phyloP scores from a whole-genome alignment of 2,329 filamentous ascomycete genomes.

The Pyrenochaeta sp. region DNA sequence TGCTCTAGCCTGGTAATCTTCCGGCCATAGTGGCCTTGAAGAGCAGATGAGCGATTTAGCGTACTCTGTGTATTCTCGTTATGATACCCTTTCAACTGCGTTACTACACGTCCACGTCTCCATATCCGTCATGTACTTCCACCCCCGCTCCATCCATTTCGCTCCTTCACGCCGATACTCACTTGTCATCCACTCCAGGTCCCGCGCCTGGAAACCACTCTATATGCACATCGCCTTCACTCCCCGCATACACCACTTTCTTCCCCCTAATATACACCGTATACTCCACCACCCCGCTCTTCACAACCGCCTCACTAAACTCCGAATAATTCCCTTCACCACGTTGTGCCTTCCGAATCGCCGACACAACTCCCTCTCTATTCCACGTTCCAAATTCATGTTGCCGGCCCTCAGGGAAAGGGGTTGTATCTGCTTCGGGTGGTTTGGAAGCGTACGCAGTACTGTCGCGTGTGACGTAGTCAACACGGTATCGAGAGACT shows the following conservation, averaged over 20 bases:
- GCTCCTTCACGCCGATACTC: neutral
- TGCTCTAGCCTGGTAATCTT: neutral
- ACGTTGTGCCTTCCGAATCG: neutral
- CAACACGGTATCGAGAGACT: neutral
- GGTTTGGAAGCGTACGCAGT: neutral
- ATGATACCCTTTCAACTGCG: constrained; percentile 15
- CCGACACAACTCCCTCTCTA: neutral
- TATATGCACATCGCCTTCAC: neutral
- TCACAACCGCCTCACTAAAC: neutral
- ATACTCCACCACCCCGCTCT: neutral
- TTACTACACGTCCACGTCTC: neutral
- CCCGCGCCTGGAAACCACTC: neutral
- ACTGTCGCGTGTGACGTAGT: neutral
- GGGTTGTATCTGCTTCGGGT: neutral
- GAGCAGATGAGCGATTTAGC: neutral
- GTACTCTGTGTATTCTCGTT: constrained; percentile 1
- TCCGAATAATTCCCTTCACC: neutral
- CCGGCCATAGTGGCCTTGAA: neutral
- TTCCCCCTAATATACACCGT: neutral
- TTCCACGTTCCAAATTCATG: neutral
- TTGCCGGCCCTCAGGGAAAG: neutral
- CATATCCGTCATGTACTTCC: neutral
- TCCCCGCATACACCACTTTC: neutral
- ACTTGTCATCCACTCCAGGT: neutral
- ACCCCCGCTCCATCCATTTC: neutral